These are phyloP conservation scores for Debaryomyces sp. DNA, from an alignment of 1,139 yeast species.

Conservation along the genomic window DNA sequence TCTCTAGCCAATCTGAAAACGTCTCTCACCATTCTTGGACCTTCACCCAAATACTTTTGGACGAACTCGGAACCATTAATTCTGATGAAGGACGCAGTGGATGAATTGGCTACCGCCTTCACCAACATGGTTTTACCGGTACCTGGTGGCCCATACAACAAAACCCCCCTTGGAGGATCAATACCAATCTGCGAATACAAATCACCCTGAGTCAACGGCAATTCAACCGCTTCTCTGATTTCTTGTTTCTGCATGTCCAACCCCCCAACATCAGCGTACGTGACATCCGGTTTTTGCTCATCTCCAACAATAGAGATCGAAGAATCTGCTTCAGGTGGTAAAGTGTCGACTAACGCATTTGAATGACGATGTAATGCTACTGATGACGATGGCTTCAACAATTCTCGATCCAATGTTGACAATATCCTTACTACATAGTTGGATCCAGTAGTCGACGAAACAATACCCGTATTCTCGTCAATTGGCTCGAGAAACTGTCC, in stretches of 20 bases:
- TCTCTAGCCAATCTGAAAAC: constrained; percentile 97
- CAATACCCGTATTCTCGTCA: constrained; percentile 95
- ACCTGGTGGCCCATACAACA: constrained; percentile 98
- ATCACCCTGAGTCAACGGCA: constrained; percentile 95
- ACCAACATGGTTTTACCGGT: constrained; percentile 99
- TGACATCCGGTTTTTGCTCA: constrained; percentile 88
- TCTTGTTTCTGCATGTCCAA: constrained; percentile 99
- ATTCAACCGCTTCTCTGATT: constrained; percentile 96
- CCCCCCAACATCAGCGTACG: constrained; percentile 96
- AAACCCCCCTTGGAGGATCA: constrained; percentile 97
- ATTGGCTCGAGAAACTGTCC: constrained; percentile 98
- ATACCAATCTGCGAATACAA: constrained; percentile 97
- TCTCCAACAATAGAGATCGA: constrained; percentile 94
- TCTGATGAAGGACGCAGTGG: constrained; percentile 94
- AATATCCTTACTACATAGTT: constrained; percentile 94
- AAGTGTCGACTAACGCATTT: constrained; percentile 92
- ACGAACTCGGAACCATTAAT: constrained; percentile 98
- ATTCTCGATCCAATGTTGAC: constrained; percentile 92
- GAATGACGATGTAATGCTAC: constrained; percentile 99
- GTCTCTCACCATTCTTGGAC: constrained; percentile 99
- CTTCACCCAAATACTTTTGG: constrained; percentile 97
- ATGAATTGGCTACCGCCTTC: constrained; percentile 96
- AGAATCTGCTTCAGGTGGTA: constrained; percentile 99
- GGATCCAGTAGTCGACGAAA: constrained; percentile 96
- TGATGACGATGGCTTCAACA: constrained; percentile 90